Conservation (phyloP, 1,284 basidiomycete species). For the Amylostereum chailletii region DNA sequence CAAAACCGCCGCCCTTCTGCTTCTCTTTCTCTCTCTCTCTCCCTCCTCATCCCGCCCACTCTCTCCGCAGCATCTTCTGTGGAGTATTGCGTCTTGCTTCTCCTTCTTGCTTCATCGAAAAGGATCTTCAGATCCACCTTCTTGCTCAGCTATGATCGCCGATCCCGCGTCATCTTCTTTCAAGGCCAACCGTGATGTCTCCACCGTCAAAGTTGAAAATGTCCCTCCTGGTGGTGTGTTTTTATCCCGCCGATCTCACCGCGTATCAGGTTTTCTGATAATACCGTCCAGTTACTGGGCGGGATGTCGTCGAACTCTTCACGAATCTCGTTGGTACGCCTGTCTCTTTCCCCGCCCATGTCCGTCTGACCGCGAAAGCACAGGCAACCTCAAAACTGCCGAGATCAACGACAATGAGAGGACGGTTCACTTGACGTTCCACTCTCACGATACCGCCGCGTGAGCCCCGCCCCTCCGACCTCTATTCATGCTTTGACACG, state of each 20-base stretch:
- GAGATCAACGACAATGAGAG: conserved; percentile 36
- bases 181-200: conserved; percentile 26
- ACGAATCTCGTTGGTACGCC: conserved; percentile 43
- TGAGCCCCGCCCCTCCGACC: conserved; percentile 17
- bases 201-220: conserved; percentile 35
- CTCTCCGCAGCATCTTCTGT: conserved; percentile 3
- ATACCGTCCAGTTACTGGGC: conserved; percentile 27
- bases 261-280: neutral
- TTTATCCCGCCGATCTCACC: neutral
- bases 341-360: neutral
- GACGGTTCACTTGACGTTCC: conserved; percentile 42
- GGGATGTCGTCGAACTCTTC: conserved; percentile 49
- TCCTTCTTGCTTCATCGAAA: conserved; percentile 12
- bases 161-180: conserved; percentile 20
- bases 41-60: conserved; percentile 15
- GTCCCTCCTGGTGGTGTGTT: conserved; percentile 30
- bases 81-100: conserved; percentile 8
- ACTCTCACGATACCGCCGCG: conserved; percentile 38
- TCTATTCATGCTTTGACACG: neutral
- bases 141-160: conserved; percentile 14
- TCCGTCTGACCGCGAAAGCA: neutral
- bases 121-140: conserved; percentile 8
- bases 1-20: too few relatives aligned
- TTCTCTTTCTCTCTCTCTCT: too few relatives aligned
- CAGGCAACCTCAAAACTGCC: conserved; percentile 22